These are phyloP conservation scores for Gentiana macrophylla DNA, from an alignment of 257 asterid genomes.

Conservation along the genomic window DNA sequence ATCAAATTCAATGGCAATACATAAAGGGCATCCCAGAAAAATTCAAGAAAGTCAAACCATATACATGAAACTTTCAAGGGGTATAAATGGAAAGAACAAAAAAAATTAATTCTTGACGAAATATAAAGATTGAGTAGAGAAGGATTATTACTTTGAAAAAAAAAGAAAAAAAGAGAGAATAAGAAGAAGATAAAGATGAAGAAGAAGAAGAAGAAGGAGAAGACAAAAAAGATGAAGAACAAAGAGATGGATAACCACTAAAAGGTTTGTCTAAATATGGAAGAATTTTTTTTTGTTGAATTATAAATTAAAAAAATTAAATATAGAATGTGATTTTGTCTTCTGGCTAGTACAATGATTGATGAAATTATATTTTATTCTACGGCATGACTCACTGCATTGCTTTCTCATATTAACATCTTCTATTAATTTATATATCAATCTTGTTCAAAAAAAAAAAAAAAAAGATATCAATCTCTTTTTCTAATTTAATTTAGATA, in stretches of 20 bases:
- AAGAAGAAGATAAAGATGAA: background rate
- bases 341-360: too few species aligned
- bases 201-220: background rate
- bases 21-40: background rate
- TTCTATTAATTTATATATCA: too few species aligned
- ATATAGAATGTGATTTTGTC: too few species aligned
- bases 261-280: constrained; percentile 8
- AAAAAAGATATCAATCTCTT: too few species aligned
- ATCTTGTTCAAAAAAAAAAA: too few species aligned
- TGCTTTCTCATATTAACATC: too few species aligned
- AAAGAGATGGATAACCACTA: constrained; percentile 16
- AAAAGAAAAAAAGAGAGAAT: background rate
- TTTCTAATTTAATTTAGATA: too few species aligned
- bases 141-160: background rate
- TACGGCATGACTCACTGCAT: too few species aligned
- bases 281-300: too few species aligned
- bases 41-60: background rate
- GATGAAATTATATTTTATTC: too few species aligned
- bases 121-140: background rate
- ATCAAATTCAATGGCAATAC: constrained; percentile 2
- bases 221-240: background rate
- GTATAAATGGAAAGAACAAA: background rate
- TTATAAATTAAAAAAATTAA: too few species aligned
- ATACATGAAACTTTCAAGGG: background rate
- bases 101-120: background rate